Base-by-base conservation (phyloP, 257 asterid genomes). In the Solanum chmielewskii region DNA sequence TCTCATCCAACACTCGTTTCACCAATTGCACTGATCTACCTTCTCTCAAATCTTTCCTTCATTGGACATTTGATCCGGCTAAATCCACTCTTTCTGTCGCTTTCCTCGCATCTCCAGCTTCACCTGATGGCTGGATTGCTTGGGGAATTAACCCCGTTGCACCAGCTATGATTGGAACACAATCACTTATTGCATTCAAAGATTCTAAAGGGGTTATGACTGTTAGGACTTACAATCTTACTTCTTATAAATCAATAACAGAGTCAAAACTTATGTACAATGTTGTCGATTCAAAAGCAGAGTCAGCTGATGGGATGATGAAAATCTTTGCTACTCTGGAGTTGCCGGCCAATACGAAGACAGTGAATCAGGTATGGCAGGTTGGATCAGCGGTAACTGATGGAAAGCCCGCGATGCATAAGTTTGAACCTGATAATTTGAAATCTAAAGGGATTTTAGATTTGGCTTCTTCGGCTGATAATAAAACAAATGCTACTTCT, bases 141-240 rank as follows among this genome's bases (percentile, higher is more conserved):
- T 96, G 97, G 98, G 98, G 93, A 29, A 87, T 96, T 4, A 96
- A 95, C 90, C 98, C 98, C 2, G 86, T 83, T 37, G 88, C 49
- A 20, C 62, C 91, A 25, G 94, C 94, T 52, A 96, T 96, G 99
- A 1, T 82, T 2, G 98, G 99, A 0, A 33, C 98, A 42, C 97
- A 94, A 42, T 56, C 98, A 7, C 84, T 94, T 64, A 69, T 93
- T 10, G 98, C 97, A 2, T 92, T 88, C 91, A 86, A 87, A 35
- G 90, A 87, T 16, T 3, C 93, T 3, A 92, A 94, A 87, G 96
- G 95, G 7, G 90, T 94, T 20, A 4, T 87, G 64, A 88, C 83
- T 6, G 94, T 94, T 27, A 91, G 91, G 27, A 93, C 96, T 2
- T 92, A 90, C 90, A 94, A 91, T 45, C 87, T 96, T 89, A 41